Conservation (phyloP, 176 grass and related monocot genomes). For the Typha latifolia region DNA sequence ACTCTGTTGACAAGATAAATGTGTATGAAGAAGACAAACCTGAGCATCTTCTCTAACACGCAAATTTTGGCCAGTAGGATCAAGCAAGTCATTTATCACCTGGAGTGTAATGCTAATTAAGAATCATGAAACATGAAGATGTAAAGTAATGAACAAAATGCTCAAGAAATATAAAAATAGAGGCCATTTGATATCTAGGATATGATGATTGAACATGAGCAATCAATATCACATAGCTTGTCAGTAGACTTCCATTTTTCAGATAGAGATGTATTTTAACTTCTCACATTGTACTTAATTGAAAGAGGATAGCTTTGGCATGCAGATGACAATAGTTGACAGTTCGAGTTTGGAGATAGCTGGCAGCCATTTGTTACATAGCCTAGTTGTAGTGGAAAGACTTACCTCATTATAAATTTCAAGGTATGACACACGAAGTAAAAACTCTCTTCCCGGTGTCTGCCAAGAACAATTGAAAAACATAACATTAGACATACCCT, state of each 20-base stretch:
- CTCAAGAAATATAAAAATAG: too few relatives aligned
- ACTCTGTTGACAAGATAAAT: constrained; percentile 12
- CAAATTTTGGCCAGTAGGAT: constrained; percentile 96
- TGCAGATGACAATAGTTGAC: not conserved
- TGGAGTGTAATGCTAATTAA: constrained; percentile 20
- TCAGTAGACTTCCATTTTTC: too few relatives aligned
- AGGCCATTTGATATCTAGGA: too few relatives aligned
- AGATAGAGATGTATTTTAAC: too few relatives aligned
- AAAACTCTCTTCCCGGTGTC: constrained; percentile 96
- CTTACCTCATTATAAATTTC: constrained; percentile 98
- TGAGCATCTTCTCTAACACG: constrained; percentile 98
- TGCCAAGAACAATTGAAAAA: constrained; percentile 40
- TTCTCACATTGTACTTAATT: too few relatives aligned
- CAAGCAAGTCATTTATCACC: constrained; percentile 99
- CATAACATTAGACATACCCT: constrained; percentile 6
- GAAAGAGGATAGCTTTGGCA: too few relatives aligned
- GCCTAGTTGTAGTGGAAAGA: not conserved
- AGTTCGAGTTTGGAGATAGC: not conserved
- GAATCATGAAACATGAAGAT: not conserved
- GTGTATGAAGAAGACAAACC: constrained; percentile 27
- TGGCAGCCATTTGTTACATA: too few relatives aligned
- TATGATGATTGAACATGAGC: too few relatives aligned
- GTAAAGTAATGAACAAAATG: not conserved
- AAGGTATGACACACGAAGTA: constrained; percentile 94
- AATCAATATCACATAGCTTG: too few relatives aligned